Base-by-base conservation (phyloP, 768 basidiomycete genomes). In the Leccinum barrowsii region DNA sequence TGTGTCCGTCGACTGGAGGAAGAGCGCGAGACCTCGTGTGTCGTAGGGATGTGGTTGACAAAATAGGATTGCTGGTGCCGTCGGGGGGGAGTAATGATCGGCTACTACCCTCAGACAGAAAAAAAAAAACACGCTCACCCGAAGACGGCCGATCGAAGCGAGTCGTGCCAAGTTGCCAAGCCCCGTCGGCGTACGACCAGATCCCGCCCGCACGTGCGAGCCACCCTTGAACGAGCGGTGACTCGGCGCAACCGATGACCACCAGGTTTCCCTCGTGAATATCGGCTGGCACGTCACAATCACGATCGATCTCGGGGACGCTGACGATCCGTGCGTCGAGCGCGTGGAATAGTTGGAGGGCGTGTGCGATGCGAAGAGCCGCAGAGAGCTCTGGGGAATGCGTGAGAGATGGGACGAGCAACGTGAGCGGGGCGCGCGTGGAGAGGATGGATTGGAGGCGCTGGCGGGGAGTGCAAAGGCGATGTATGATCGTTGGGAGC, bases 391-490 rank as follows among this genome's bases (percentile, higher is more conserved):
- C 28, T n/a, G 68, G 65, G 7, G 63, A 67, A 1, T 67, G 65
- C 5, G 59, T 22, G 15, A 60, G 64, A 10, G 78, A 70, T 8
- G 82, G 78, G 21, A 86, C 71, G 52, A 94, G 77, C 35, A 94
- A 73, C 2, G 74, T 74, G 48, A 94, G 67, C 0, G 85, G 80
- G 0, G 75, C 81, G 1, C 65, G 50, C 1, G 84, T 81, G 6
- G 77, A 76, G 13, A 95, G 77, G 49, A 94, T 81, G 4, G 77
- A 77, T 61, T 89, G 85, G n/a, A 91, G 74, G 12, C 90, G 82
- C 19, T 75, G 70, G 35, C 55, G 60, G 2, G 65, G 69, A 6
- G 48, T 26, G 28, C 34, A 26, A 44, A 63, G 53, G 26, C 49
- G 54, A 6, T 12, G 42, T 17, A 26, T 24, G 12, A 26, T 15